Base-by-base conservation (phyloP, 805 yeast genomes). In the Helenozyma baotianmanensis region DNA sequence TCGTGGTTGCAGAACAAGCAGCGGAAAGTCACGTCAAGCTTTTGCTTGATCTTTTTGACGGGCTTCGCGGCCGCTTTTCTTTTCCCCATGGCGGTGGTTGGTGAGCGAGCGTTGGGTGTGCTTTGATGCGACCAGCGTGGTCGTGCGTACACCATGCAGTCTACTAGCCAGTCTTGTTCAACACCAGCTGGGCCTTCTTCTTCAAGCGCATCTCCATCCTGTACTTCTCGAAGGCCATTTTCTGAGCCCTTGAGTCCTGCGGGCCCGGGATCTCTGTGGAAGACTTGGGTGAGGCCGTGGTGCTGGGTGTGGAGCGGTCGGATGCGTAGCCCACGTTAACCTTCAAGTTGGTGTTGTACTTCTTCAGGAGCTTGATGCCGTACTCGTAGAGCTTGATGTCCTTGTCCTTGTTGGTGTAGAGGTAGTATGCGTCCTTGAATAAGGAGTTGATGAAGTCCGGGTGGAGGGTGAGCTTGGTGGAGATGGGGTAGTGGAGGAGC, bases 1-100 rank as follows among this genome's bases (percentile, higher is more conserved):
- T 90, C 97, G 62, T 90, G 97, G 59, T 90, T 90, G 62, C 98
- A 90, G 59, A 90, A 90, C 35, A 92, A 66, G 63, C 98, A 90
- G 31, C 90, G 80, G 65, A 89, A 89, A 38, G 83, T 75, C 3
- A 87, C 77, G 37, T 87, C 95, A 43, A 89, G 70, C 32, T 57
- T 82, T 51, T 82, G 92, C 44, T 83, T 87, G 45, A 85, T 62
- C 57, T 74, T 80, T 59, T 82, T 83, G 18, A 67, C 78, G 47
- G 96, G 96, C 46, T 82, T 83, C 56, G 88, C 80, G 14, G 50
- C 44, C 22, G 90, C 78, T 66, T 84, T 88, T 70, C 95, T 72
- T 59, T 80, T 86, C 44, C 89, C 92, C 92, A 66, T 66, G 29
- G 12, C 36, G 33, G 29, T 14, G 13, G 23, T 16, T 18, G 16